A percentile compares a stretch with the other conserved stretches of the same genome.
phyloP scores from a whole-genome alignment of 176 grass and related monocot species.

The Cenchrus americanus region DNA sequence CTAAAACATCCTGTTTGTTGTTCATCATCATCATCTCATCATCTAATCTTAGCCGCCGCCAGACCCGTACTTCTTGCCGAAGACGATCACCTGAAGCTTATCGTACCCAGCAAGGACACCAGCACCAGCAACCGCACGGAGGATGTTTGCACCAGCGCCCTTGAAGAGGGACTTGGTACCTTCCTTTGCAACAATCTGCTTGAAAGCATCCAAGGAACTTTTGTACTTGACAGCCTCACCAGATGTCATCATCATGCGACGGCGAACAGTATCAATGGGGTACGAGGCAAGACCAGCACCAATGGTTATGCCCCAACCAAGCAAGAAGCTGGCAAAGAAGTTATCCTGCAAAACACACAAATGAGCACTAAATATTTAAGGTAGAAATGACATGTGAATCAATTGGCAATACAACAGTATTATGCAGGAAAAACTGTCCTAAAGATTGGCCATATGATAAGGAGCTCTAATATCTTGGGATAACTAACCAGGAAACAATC shows the following conservation, averaged over 20 bases:
- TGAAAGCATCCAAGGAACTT: slow-evolving; percentile 57
- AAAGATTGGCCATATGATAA: not conserved
- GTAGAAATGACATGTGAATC: not conserved
- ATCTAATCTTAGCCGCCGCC: slow-evolving; percentile 51
- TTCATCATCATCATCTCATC: slow-evolving; percentile 35
- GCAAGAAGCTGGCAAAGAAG: slow-evolving; percentile 64
- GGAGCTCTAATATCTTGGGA: not conserved
- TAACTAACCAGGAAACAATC: not conserved
- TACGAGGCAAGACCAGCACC: slow-evolving; percentile 69
- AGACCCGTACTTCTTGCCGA: slow-evolving; percentile 72
- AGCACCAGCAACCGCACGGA: slow-evolving; percentile 64
- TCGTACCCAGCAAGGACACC: slow-evolving; percentile 68
- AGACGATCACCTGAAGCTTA: slow-evolving; percentile 60
- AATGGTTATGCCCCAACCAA: slow-evolving; percentile 67
- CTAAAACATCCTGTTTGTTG: slow-evolving; percentile 29
- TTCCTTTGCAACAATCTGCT: slow-evolving; percentile 64
- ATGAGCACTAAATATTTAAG: not conserved
- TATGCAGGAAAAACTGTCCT: not conserved
- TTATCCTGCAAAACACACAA: slow-evolving; percentile 51
- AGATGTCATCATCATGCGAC: slow-evolving; percentile 77
- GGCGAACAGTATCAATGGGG: slow-evolving; percentile 65
- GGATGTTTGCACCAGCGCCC: slow-evolving; percentile 67
- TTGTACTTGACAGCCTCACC: slow-evolving; percentile 74
- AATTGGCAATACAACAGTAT: not conserved
- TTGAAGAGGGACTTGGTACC: slow-evolving; percentile 65